phyloP scores from a whole-genome alignment of 768 basidiomycete genomes.

The Chalciporus sphaerocephalus region DNA sequence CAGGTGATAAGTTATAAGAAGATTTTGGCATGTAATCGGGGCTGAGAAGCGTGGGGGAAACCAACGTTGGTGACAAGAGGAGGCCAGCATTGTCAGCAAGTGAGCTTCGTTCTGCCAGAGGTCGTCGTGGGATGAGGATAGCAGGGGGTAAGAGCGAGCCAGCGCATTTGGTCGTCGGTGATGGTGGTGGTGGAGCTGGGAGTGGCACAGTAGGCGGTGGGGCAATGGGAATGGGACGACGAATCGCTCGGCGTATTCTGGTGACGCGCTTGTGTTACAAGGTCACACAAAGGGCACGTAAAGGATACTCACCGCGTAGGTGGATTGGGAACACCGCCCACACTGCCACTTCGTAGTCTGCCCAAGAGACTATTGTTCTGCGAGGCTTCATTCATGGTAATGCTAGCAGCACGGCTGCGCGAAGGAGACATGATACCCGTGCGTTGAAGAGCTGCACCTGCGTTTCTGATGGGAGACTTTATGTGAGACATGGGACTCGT shows the following conservation, averaged over 20 bases:
- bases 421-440: conserved; percentile 37
- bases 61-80: neutral
- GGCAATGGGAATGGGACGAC: conserved; percentile 23
- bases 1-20: conserved; percentile 9
- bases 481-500: conserved; percentile 54
- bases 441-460: conserved; percentile 47
- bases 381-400: conserved; percentile 32
- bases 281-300: neutral
- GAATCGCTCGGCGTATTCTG: conserved; percentile 41
- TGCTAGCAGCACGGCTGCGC: conserved; percentile 46
- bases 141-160: conserved; percentile 17
- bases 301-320: conserved; percentile 31
- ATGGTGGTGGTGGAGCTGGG: conserved; percentile 23
- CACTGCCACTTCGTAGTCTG: conserved; percentile 55
- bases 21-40: conserved; percentile 9
- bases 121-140: conserved; percentile 18
- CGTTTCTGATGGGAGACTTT: conserved; percentile 52
- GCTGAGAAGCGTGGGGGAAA: conserved; percentile 7
- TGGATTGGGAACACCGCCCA: conserved; percentile 28
- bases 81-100: conserved; percentile 1
- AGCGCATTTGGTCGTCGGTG: conserved; percentile 17
- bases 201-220: conserved; percentile 30
- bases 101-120: conserved; percentile 10
- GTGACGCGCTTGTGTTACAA: neutral
- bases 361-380: conserved; percentile 43